Base-by-base conservation (phyloP, 1,284 basidiomycete species). In the Leucoagaricus sp. region DNA sequence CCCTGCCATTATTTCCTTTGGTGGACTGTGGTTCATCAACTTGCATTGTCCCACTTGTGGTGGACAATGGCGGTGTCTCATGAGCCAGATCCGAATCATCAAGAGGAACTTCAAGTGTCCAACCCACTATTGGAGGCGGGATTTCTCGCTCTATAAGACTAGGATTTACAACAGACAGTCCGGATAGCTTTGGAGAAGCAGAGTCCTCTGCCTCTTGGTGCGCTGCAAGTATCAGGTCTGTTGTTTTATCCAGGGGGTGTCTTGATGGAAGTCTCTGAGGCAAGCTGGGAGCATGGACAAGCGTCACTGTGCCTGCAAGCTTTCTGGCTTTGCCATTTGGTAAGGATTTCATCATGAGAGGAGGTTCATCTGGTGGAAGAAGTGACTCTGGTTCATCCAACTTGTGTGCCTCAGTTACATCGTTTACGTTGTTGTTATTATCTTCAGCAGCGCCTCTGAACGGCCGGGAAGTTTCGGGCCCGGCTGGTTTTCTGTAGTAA, bases 401-500 rank as follows among this genome's bases (percentile, higher is more conserved):
- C 36, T 23, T 21, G 29, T 26, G 9, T 25, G 10, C 19, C 4
- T 53, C 21, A n/a, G 7, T 15, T 17, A 8, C 8, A 29, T 21
- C 23, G 33, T 40, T 40, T 19, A 49, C 25, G 13, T n/a, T 19
- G n/a, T 21, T 13, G 4, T 17, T 17, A 36, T 50, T 19, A 10
- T 10, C 17, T 19, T 25, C 44, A 12, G 44, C 19, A 28, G 21
- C 21, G 8, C 33, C 7, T 3, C 9, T 19, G 5, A 38, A 15
- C n/a, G 28, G 23, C 13, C 46, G 40, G 70, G 42, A 67, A 63
- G 50, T 38, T 40, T 58, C 23, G 8, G 74, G 66, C 41, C 82
- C 66, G 9, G 74, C 66, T 34, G 82, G 67, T 58, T 82, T 84
- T 17, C 86, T 66, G 23, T 64, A 72, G 55, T 86, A 69, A 3